Evolutionary conservation across 495 filamentous ascomycete species (phyloP).

Genomic region (Collariella sp.): DNA sequence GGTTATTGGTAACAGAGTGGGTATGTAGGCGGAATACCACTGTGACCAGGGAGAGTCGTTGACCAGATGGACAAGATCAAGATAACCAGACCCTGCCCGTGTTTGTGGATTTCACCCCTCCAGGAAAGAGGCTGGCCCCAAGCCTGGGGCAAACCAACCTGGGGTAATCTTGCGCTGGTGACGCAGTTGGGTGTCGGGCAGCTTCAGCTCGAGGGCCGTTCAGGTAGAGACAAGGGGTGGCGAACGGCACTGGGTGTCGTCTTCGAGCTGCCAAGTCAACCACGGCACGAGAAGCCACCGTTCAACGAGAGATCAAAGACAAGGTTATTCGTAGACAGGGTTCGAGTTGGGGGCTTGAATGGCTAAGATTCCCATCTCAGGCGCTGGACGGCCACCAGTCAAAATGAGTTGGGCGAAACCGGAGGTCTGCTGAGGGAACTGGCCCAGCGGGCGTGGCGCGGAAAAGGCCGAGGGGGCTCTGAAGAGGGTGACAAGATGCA

Average conservation of each 20-base stretch:
- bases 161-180: not conserved
- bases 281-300: slow-evolving; percentile 3
- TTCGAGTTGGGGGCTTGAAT: slow-evolving; percentile 10
- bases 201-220: slow-evolving; percentile 5
- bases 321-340: slow-evolving; percentile 4
- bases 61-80: slow-evolving; percentile 15
- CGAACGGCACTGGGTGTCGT: slow-evolving; percentile 10
- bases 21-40: slow-evolving; percentile 24
- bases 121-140: slow-evolving; percentile 9
- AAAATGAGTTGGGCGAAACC: slow-evolving; percentile 7
- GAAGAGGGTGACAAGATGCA: slow-evolving; percentile 3
- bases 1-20: slow-evolving; percentile 20
- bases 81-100: slow-evolving; percentile 15
- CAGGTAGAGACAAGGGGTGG: slow-evolving; percentile 12
- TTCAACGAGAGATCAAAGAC: not conserved
- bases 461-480: slow-evolving; percentile 14
- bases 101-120: slow-evolving; percentile 8
- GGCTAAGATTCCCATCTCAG: not conserved
- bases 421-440: slow-evolving; percentile 7
- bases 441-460: slow-evolving; percentile 4
- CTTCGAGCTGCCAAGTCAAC: slow-evolving; percentile 11
- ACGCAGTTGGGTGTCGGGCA: not conserved
- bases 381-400: slow-evolving; percentile 4
- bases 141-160: slow-evolving; percentile 10
- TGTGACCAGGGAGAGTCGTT: slow-evolving; percentile 18